Base-by-base conservation (phyloP, 805 yeast species). In the Zygoascus biomembranicola region DNA sequence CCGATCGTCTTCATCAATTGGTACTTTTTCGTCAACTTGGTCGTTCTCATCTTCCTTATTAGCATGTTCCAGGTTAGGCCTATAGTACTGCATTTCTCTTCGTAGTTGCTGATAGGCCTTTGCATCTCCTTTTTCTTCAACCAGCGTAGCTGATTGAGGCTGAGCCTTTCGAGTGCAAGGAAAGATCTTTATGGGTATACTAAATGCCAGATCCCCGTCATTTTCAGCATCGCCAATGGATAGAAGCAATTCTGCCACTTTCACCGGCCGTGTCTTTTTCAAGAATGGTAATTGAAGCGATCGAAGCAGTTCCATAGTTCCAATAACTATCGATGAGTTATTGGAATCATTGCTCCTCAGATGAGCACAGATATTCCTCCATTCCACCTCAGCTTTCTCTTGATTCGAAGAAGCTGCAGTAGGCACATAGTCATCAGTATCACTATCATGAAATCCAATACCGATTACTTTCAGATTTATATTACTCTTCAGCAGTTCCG, bases 201-300 rank as follows among this genome's bases (percentile, higher is more conserved):
- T 43, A 46, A 42, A 42, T 19, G 26, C 44, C 32, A 71, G 65
- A 13, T 65, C 56, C 9, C 58, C 57, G 1, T 60, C 44, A 5
- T 65, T 55, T 56, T 55, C 56, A 0, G 57, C 53, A 39, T 59
- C 52, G 1, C 84, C 85, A 14, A 83, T 59, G 23, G 80, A 63
- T 3, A 84, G 65, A n/a, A 19, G 13, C 19, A 46, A 16, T 18
- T 42, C 44, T 42, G 44, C 44, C 20, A 42, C 26, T 23, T 66
- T 65, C 2, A 77, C 66, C 0, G 89, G 84, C 41, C 74, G 69
- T 0, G 77, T 77, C 28, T 69, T 63, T 57, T 72, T 74, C 13
- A 62, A 50, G 5, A 48, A 52, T 2, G 74, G 71, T 19, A 19
- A 9, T 31, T 19, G 18, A 23, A 49, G 37, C 20, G 46, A 13